Evolutionary conservation across 768 basidiomycete species (phyloP).

Genomic region (Lactarius tabidus): DNA sequence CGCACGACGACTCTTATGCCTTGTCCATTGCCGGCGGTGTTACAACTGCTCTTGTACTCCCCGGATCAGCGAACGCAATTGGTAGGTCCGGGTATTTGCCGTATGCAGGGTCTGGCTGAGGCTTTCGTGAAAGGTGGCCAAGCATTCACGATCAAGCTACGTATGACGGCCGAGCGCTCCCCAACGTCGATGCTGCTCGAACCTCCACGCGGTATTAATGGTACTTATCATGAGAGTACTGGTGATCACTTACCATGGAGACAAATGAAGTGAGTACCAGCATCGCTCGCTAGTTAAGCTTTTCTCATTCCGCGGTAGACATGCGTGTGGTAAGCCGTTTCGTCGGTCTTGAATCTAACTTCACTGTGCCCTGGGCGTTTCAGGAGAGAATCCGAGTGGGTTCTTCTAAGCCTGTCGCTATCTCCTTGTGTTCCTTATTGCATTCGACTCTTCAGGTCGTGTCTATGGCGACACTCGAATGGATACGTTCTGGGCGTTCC

Average conservation of each 20-base stretch:
- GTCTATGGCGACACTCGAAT: slow-evolving; percentile 45
- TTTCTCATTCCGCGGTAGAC: slow-evolving; percentile 36
- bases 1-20: slow-evolving; percentile 73
- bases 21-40: slow-evolving; percentile 74
- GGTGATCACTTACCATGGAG: slow-evolving; percentile 55
- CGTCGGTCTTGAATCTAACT: not conserved
- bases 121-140: slow-evolving; percentile 53
- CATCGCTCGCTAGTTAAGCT: not conserved
- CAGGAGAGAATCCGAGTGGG: slow-evolving; percentile 56
- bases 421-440: slow-evolving; percentile 2
- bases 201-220: slow-evolving; percentile 60
- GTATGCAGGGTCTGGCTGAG: not conserved
- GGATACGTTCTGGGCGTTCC: slow-evolving; percentile 68
- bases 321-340: slow-evolving; percentile 48
- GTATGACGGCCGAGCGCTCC: slow-evolving; percentile 65
- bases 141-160: slow-evolving; percentile 74
- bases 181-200: slow-evolving; percentile 74
- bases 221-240: slow-evolving; percentile 42
- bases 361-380: slow-evolving; percentile 10
- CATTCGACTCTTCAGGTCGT: slow-evolving; percentile 19
- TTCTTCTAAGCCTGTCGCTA: not conserved
- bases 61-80: slow-evolving; percentile 51
- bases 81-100: not conserved
- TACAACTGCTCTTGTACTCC: slow-evolving; percentile 71
- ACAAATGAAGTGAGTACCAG: slow-evolving; percentile 64